Base-by-base conservation (phyloP, 352 stramenopile genomes). In the Halophytophthora batemanensis region DNA sequence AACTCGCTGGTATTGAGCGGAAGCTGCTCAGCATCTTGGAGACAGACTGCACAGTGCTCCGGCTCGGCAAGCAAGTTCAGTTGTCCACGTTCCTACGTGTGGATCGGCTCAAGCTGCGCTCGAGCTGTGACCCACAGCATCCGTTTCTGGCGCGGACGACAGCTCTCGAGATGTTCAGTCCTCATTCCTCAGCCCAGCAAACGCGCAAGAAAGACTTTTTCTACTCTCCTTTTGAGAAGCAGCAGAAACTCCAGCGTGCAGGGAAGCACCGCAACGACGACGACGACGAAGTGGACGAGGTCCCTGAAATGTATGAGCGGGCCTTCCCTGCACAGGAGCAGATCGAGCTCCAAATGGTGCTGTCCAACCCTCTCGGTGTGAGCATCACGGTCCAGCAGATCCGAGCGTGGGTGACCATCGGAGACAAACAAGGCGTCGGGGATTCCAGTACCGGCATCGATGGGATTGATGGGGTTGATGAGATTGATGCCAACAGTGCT, bases 291-390 rank as follows among this genome's bases (percentile, higher is more conserved):
- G 54, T 29, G 29, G 44, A 61, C 7, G 59, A 73, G 0, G 50
- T 31, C 21, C 40, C 56, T 39, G 31, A 38, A 21, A 66, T 60
- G 35, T 73, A 77, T 37, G 67, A 85, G 50, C 56, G 45, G 17
- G 56, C 49, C 7, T 87, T 86, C 45, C 71, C 84, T 5, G 52
- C 79, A 36, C 43, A 77, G 44, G 84, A 92, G 45, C 62, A 47
- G 22, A 61, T 94, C 15, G 67, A 79, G 17, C 47, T 92, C 5
- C 66, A 82, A 25, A 56, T 92, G 43, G 56, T 50, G 3, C 43
- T 92, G 25, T 81, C 81, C 1, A 94, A 94, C 36, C 84, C 80
- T 34, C 63, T 80, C 2, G 77, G 79, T 7, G 66, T 94, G n/a
- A 21, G 48, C 13, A 45, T 93, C 4, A 74, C 85, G 25, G 41